Base-by-base conservation (phyloP, 208 protist species). In the Vickermania ingenoplastis region DNA sequence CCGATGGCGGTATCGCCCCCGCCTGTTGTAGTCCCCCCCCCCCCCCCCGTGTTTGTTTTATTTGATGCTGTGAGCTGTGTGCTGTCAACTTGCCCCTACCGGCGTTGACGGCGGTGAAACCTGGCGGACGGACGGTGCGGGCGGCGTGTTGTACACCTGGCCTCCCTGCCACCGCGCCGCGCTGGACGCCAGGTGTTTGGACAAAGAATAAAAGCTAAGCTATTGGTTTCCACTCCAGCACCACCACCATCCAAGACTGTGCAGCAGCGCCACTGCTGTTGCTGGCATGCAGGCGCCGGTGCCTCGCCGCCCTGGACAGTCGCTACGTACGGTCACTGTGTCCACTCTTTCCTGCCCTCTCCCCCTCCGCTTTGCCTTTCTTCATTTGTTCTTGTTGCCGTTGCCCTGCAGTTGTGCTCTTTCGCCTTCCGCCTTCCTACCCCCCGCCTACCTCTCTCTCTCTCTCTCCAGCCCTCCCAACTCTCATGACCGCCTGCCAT, bases 11-110 rank as follows among this genome's bases (percentile, higher is more conserved):
- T 49, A 49, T n/a, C 41, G n/a, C 41, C n/a, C n/a, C n/a, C n/a
- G n/a, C n/a, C n/a, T n/a, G n/a, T n/a, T n/a, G n/a, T n/a, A n/a
- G n/a, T n/a, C n/a, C n/a, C n/a, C n/a, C n/a, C n/a, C n/a, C n/a
- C n/a, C n/a, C n/a, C n/a, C n/a, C n/a, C n/a, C n/a, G n/a, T 5
- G 23, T 63, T 63, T 51, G 2, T 59, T 59, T 36, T n/a, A 28
- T 41, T 36, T 11, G 5, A 24, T 36, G 7, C 36, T 7, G 36
- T 45, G 36, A 45, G 17, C 17, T 45, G 36, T 17, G 36, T 59
- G 28, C 26, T 14, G 7, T 45, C 36, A 45, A 45, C 11, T 17
- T 45, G 36, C 36, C 36, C 17, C 36, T 45, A n/a, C 36, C 36
- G 36, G 36, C 17, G 36, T 17, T 45, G 36, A 45, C n/a, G n/a